Percentiles rank a stretch among this genome's conserved stretches.
phyloP scores from a whole-genome alignment of 345 rosid species.

The Eutrema heterophyllum region DNA sequence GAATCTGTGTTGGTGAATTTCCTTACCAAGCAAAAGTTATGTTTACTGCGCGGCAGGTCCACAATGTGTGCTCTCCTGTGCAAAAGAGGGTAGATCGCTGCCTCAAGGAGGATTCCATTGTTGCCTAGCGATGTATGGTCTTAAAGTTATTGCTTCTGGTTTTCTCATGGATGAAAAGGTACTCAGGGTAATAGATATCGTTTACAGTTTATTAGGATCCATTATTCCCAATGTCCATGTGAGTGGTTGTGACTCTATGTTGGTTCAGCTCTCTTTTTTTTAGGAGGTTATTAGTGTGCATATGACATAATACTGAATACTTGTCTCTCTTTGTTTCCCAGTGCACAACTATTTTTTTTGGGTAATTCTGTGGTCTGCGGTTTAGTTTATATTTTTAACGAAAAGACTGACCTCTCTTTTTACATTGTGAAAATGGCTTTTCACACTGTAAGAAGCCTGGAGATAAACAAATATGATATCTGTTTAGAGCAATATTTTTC shows the following conservation, averaged over 20 bases:
- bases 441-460: background rate
- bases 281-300: background rate
- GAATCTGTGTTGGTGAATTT: background rate
- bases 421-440: background rate
- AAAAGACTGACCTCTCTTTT: background rate
- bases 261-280: background rate
- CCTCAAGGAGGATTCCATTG: constrained; percentile 84
- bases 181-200: background rate
- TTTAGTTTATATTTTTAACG: background rate
- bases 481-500: background rate
- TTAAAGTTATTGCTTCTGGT: constrained; percentile 86
- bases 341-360: background rate
- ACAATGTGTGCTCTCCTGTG: constrained; percentile 83
- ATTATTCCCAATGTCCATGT: background rate
- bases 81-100: constrained; percentile 63
- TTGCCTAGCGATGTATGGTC: constrained; percentile 94
- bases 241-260: background rate
- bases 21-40: background rate
- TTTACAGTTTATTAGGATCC: background rate
- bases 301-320: background rate
- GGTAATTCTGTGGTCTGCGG: background rate
- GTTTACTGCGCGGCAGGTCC: constrained; percentile 57
- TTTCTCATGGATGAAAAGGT: constrained; percentile 87
- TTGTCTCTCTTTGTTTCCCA: background rate
- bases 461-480: background rate